phyloP scores from a whole-genome alignment of 768 basidiomycete genomes.

The Boletus barrowsii region DNA sequence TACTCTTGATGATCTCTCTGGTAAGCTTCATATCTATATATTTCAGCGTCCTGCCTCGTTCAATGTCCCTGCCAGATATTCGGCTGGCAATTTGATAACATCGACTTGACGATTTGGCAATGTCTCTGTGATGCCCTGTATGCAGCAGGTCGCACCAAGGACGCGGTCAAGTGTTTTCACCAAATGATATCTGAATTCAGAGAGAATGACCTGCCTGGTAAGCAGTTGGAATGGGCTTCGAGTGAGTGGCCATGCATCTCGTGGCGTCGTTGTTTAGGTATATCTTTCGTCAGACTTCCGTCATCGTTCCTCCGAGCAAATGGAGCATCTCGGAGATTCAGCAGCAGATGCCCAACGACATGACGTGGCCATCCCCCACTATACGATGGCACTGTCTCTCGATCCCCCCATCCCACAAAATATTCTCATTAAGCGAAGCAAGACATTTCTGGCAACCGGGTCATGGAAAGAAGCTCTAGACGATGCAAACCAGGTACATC shows the following conservation, averaged over 20 bases:
- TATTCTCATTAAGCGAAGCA: background rate
- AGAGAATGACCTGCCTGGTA: background rate
- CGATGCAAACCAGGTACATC: background rate
- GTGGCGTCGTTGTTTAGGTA: background rate
- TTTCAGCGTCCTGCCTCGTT: background rate
- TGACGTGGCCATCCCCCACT: background rate
- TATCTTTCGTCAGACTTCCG: background rate
- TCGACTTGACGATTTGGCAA: background rate
- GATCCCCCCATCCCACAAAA: background rate
- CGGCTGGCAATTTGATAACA: constrained; percentile 6
- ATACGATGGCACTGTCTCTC: background rate
- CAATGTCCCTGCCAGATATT: constrained; percentile 1
- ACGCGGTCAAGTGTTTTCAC: background rate
- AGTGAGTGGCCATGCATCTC: background rate
- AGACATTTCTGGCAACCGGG: background rate
- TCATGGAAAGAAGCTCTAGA: background rate
- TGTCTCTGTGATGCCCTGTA: constrained; percentile 6
- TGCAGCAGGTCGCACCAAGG: background rate
- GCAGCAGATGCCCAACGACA: background rate
- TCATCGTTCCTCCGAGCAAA: background rate
- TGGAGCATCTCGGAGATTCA: background rate
- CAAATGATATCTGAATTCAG: background rate
- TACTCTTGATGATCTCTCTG: background rate
- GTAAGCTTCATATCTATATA: background rate
- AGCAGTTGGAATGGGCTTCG: background rate